Base-by-base conservation (phyloP, 2,329 filamentous ascomycete genomes). In the Neonectria punicea region DNA sequence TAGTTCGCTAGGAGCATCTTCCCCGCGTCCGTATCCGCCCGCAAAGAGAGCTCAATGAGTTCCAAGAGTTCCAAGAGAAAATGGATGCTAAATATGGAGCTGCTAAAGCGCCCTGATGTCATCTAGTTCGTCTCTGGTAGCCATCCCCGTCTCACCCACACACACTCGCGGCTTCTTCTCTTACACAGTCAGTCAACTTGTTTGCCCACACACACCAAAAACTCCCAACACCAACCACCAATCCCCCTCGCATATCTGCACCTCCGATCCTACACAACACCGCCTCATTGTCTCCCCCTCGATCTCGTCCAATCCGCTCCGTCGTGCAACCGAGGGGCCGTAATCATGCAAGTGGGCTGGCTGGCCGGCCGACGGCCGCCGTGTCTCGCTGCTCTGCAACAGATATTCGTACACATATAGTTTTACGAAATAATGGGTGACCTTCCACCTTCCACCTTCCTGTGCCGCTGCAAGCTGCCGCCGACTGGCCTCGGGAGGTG, bases 321-420 rank as follows among this genome's bases (percentile, higher is more conserved):
- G 32, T 50, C 51, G 54, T 55, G 50, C 53, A 63, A 56, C 44
- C 47, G 43, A 55, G 44, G 53, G 30, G 44, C 61, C 50, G 61
- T 64, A 59, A 64, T 51, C 57, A 46, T 59, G 61, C 56, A 56
- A 56, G 50, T 49, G 53, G 20, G 55, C 43, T 53, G 16, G 55
- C 43, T 53, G 55, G 25, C 54, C 28, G 51, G 20, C n/a, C 50
- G 55, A 59, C 41, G 58, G 18, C 39, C 39, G n/a, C n/a, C 14
- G 7, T 11, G 14, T 41, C 11, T 30, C 30, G 30, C 30, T 11
- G 49, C 30, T 39, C 30, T 53, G 49, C 34, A 36, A 16, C 34
- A 14, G 34, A 36, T 36, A 36, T 36, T 36, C 34, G 34, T 36
- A 16, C 34, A 36, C 34, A 16, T 20, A 36, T 36, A 41, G 22